Evolutionary conservation across 305 asterid species (phyloP), one percentile per base, ranked within the genome.

Genomic region (Fraxinus floribunda): DNA sequence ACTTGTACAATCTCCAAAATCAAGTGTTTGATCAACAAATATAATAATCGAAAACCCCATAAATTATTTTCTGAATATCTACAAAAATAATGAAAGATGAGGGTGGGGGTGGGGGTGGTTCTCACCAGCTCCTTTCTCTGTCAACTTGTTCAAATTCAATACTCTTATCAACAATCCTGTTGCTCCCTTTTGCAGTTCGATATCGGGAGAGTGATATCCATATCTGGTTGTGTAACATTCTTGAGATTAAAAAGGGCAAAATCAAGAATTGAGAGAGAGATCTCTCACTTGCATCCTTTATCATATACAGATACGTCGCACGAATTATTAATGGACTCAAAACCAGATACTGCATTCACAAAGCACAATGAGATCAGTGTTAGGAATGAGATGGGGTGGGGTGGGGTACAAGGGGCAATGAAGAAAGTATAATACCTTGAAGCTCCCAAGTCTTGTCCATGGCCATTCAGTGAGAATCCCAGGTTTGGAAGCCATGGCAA

Each of bases 391-490:
- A 74, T 73, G 13, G 5, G 24, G 32, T 20, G 26, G 30, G 78
- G 7, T 66, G 3, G 49, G 11, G 64, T 60, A 4, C 13, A 16
- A 38, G 8, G 11, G 8, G 16, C 7, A 11, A 38, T 32, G 76
- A 62, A 5, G 29, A 74, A 55, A 30, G 34, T 20, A 79, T 0
- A 78, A n/a, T 29, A 92, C 97, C 97, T 91, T 92, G 85, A 77
- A 92, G 84, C 78, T 87, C n/a, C 97, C 93, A 26, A 92, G 92
- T 64, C 89, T 81, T 84, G 90, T 82, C 97, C 97, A 92, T 76
- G 97, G 97, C 94, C 97, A 92, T 2, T 92, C 93, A 0, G 97
- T 89, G 77, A 92, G 91, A 80, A 92, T 78, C 35, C 97, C 94
- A 6, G 97, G 97, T 87, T 88, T 91, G 1, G 97, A 84, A 35